Percentiles rank a stretch among this genome's conserved stretches.
phyloP scores from a whole-genome alignment of 768 basidiomycete species.

The Leccinum obscurum region DNA sequence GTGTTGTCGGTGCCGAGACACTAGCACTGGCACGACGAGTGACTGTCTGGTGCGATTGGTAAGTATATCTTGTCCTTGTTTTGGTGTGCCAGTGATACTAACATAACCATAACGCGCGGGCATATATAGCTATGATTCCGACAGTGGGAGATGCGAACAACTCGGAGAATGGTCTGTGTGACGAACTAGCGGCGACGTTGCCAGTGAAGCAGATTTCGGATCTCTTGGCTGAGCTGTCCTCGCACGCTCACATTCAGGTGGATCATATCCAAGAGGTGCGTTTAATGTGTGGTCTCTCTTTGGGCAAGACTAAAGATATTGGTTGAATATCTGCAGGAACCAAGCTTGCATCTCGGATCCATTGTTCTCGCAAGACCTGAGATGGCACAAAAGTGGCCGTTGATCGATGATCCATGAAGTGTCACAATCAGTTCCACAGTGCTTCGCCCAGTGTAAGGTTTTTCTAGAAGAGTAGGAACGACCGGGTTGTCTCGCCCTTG shows the following conservation, averaged over 20 bases:
- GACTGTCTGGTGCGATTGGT: slow-evolving; percentile 58
- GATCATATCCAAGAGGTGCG: slow-evolving; percentile 72
- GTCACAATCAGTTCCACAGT: no score
- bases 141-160: slow-evolving; percentile 68
- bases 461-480: no score
- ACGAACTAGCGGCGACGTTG: slow-evolving; percentile 58
- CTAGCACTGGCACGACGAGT: slow-evolving; percentile 41
- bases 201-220: slow-evolving; percentile 57
- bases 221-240: slow-evolving; percentile 67
- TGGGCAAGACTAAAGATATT: not conserved
- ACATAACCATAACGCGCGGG: no score
- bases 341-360: slow-evolving; percentile 48
- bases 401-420: slow-evolving; percentile 52
- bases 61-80: slow-evolving; percentile 18
- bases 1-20: slow-evolving; percentile 56
- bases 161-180: slow-evolving; percentile 54
- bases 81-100: not conserved
- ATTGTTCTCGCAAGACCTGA: slow-evolving; percentile 63
- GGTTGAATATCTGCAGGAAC: slow-evolving; percentile 36
- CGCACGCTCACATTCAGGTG: slow-evolving; percentile 67
- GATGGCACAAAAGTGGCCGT: slow-evolving; percentile 60
- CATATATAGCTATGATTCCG: slow-evolving; percentile 62
- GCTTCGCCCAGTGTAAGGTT: no score
- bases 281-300: not conserved
- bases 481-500: no score